Evolutionary conservation across 768 basidiomycete species (phyloP), one percentile per base, ranked within the genome.

Genomic region (Trametopsis cervina): DNA sequence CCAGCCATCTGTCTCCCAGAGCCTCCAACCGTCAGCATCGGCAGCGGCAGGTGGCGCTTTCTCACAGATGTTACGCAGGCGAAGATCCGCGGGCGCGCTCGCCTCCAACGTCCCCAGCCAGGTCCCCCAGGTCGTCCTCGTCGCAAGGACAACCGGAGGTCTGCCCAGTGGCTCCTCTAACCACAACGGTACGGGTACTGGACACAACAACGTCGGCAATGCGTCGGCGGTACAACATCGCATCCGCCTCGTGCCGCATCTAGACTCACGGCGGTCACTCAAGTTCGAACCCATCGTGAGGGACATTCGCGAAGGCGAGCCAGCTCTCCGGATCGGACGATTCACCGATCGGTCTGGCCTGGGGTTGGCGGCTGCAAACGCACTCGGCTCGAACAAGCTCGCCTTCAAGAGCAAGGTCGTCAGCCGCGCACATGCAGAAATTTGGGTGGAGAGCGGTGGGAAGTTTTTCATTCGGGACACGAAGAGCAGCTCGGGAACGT

Each of bases 401-500:
- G 93, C 92, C 0, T 98, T 98, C 77, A 87, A 89, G 68, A 83
- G 79, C 64, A 97, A 97, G 66, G 95, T 97, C 64, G 94, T 98
- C 59, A 89, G 86, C 35, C 76, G 95, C 33, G 83, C 86, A 0
- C 95, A 97, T 63, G 95, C 95, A 0, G 95, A 98, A 74, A 83
- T 97, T 26, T 96, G 92, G 91, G 74, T 80, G 46, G 83, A 86
- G 52, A 51, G 56, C 0, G 75, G 75, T 0, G 77, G 73, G 13
- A 76, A 81, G 63, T 96, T 97, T 65, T 91, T 75, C 63, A 86
- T 99, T 59, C 78, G 78, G 45, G 95, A 97, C 63, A 95, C 92
- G 18, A 89, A 91, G 65, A 85, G 81, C 36, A 85, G 82, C 42
- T 85, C 84, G 0, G 95, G 95, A 21, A 99, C 95, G 1, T 98